Base-by-base conservation (phyloP, 495 filamentous ascomycete genomes). In the Aspergillus haitiensis region DNA sequence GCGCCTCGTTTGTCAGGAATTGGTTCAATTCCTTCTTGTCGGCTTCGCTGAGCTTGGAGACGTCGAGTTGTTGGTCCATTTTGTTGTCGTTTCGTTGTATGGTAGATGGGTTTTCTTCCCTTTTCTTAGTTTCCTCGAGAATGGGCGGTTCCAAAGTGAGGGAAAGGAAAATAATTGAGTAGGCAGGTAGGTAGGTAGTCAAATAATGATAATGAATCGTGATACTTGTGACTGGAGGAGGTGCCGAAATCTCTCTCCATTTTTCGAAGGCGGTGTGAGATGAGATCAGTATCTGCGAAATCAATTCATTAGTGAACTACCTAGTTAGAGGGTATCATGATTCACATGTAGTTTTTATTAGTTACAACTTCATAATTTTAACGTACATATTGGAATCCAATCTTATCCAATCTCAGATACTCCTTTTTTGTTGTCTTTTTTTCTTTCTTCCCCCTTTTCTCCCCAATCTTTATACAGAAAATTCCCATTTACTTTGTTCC, bases 21-120 rank as follows among this genome's bases (percentile, higher is more conserved):
- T 89, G 85, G 68, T 90, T 87, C 49, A 98, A 81, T 75, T 98
- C 93, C 61, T 86, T 81, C 81, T 90, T 92, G 76, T 96, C 92
- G 62, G 81, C 83, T 10, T 91, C 86, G 63, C 80, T 88, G 74
- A 97, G 89, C 70, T 84, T 85, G 69, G 82, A 82, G 66, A 92
- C 70, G 67, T 93, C 88, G 64, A 74, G 51, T 47, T 76, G 69
- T 10, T 71, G 60, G 51, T 80, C 77, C 77, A 80, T 80, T 53
- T 34, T 70, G 62, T 11, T 39, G 11, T 13, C 10, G 9, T 7
- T 10, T 39, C 12, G 39, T 21, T 10, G 32, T 7, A 34, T 50
- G 18, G 1, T 8, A 33, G 16, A 9, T 52, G 27, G 32, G 3
- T 35, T 34, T 15, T 35, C 34, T 21, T 27, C 11, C 16, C 39